Base-by-base conservation (phyloP, 257 asterid genomes). In the Solanum sejunctum region DNA sequence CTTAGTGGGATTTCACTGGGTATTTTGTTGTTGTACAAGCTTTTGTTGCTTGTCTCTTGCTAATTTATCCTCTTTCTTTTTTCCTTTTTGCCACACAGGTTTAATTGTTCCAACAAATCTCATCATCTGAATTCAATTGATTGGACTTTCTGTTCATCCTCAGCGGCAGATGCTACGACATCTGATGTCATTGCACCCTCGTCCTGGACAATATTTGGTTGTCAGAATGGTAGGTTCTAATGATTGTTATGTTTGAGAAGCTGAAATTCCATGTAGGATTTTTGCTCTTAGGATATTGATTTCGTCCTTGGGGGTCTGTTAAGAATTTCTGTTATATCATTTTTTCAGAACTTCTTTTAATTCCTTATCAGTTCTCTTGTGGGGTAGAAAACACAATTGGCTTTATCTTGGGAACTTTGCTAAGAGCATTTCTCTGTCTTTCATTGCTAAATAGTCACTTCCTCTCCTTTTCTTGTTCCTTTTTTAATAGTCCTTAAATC, bases 181-280 rank as follows among this genome's bases (percentile, higher is more conserved):
- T 89, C 97, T 84, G 98, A 95, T 90, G 99, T 94, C 58, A 86
- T 95, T 86, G 99, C 99, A 32, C 97, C 98, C 47, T 94, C 98
- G 21, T 94, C 99, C 66, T 96, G 99, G 99, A 96, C 90, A 87
- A 93, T 95, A 26, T 96, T 96, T 91, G 98, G 99, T 86, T 94
- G 98, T 87, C 94, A 91, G 85, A 95, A 96, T 85, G 99, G 99
- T 96, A 93, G 67, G 90, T 75, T n/a, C 86, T 85, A 70, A 82
- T 79, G 75, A 86, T 82, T 43, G 81, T 66, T 81, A 86, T 69
- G 87, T 82, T 83, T 66, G 69, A 84, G 58, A 72, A 89, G 78
- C 86, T 82, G 56, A 54, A 52, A 52, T 52, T 78, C 17, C 83
- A 26, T 52, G 64, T 52, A 52, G 41, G 64, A 77, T 23, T 51